Conservation (phyloP, 768 basidiomycete genomes). For the Kondoa subrosea region DNA sequence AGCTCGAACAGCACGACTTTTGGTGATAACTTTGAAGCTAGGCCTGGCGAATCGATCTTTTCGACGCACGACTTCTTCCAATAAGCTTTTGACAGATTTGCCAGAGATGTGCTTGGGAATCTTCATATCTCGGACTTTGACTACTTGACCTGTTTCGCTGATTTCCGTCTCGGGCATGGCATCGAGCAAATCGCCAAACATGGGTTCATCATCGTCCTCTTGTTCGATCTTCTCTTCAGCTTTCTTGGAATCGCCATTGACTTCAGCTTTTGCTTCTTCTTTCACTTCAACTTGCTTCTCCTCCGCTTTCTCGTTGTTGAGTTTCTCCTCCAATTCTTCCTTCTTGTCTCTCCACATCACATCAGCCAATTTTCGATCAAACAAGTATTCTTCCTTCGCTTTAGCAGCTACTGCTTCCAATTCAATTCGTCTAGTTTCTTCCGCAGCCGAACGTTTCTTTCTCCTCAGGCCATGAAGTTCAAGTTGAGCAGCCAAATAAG, state of each 20-base stretch:
- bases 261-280: neutral
- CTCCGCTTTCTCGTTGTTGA: conserved; percentile 9
- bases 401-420: conserved; percentile 24
- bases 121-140: conserved; percentile 47
- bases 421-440: conserved; percentile 3
- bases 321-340: conserved; percentile 19
- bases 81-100: conserved; percentile 55
- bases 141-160: conserved; percentile 31
- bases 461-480: neutral
- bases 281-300: neutral
- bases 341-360: conserved; percentile 25
- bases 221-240: neutral
- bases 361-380: conserved; percentile 32
- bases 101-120: conserved; percentile 71
- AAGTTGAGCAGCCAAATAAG: neutral
- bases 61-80: conserved; percentile 46
- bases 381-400: conserved; percentile 28
- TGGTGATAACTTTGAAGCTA: conserved; percentile 45
- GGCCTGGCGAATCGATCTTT: conserved; percentile 57
- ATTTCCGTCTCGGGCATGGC: conserved; percentile 44
- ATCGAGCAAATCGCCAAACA: conserved; percentile 61
- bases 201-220: conserved; percentile 34
- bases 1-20: conserved; percentile 59
- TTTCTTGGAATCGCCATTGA: neutral
- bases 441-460: neutral